phyloP scores from a whole-genome alignment of 768 basidiomycete species.

The Lentinula sp. region DNA sequence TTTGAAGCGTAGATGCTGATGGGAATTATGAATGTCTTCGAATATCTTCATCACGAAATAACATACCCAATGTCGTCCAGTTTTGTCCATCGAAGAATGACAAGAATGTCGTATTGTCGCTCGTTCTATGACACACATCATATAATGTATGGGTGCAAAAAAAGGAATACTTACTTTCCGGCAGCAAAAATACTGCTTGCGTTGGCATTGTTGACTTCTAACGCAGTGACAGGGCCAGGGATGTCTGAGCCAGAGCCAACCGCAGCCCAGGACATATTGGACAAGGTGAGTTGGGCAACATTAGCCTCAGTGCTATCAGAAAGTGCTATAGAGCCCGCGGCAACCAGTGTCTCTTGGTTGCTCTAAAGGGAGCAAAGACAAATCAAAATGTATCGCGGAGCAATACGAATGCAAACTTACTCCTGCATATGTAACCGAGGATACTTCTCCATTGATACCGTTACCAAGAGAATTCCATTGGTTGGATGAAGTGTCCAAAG shows the following conservation, averaged over 20 bases:
- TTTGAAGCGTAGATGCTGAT: constrained; percentile 49
- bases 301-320: constrained; percentile 59
- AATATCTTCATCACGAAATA: background rate
- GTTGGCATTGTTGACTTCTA: constrained; percentile 80
- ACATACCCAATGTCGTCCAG: constrained; percentile 67
- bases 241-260: constrained; percentile 56
- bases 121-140: constrained; percentile 29
- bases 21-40: background rate
- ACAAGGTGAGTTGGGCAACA: constrained; percentile 67
- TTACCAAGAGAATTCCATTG: constrained; percentile 79
- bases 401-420: constrained; percentile 37
- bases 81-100: constrained; percentile 77
- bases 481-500: constrained; percentile 57
- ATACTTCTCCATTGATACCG: constrained; percentile 78
- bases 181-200: constrained; percentile 84
- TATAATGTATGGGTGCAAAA: background rate
- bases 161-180: constrained; percentile 55
- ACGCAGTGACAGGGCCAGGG: constrained; percentile 86
- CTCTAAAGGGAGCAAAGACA: constrained; percentile 28
- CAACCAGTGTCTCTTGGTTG: constrained; percentile 65
- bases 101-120: constrained; percentile 64
- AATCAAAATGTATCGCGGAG: constrained; percentile 8
- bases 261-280: constrained; percentile 69
- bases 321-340: constrained; percentile 73
- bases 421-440: constrained; percentile 74